Base-by-base conservation (phyloP, 2,329 filamentous ascomycete species). In the Curvularia lunata region DNA sequence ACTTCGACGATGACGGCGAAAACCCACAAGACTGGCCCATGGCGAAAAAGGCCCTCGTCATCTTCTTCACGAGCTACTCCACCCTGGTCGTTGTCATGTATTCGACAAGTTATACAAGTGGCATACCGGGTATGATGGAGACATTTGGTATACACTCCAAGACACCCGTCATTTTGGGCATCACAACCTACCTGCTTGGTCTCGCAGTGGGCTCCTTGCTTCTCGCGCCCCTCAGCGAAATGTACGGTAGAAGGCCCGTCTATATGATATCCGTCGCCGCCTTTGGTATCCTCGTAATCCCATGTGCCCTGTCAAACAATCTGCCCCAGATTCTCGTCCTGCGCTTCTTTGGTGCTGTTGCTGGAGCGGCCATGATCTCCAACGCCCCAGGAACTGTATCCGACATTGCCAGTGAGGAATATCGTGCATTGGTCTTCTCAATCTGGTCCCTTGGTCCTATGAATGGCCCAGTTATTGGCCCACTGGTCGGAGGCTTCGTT, bases 361-460 rank as follows among this genome's bases (percentile, higher is more conserved):
- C 88, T 50, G 90, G 91, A 3, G 85, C 91, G 5, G 91, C 90
- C 41, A 90, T 96, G 86, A 88, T 97, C 25, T 86, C 88, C 12
- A 96, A 96, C 71, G 86, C 89, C 1, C 91, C 92, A 0, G 93
- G 92, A 2, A 91, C 88, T 7, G 85, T 97, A 10, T 88, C 90
- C 27, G 93, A 97, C 74, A 88, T 97, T 48, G 87, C 91, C n/a
- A 83, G 84, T 13, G 91, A 94, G 45, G 87, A 96, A 48, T 87
- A 90, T 68, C 87, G 93, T 16, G 91, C 91, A 2, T 78, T 95
- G n/a, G 89, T 89, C 41, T 91, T 97, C 77, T 91, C 88, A 4
- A 82, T 96, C 32, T 97, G 92, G 87, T 86, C 84, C 59, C 87
- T 97, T 52, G 92, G 91, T 0, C 92, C 93, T 0, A 85, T 96